Conservation (phyloP, 352 stramenopile genomes). For the Phytophthora capsici region DNA sequence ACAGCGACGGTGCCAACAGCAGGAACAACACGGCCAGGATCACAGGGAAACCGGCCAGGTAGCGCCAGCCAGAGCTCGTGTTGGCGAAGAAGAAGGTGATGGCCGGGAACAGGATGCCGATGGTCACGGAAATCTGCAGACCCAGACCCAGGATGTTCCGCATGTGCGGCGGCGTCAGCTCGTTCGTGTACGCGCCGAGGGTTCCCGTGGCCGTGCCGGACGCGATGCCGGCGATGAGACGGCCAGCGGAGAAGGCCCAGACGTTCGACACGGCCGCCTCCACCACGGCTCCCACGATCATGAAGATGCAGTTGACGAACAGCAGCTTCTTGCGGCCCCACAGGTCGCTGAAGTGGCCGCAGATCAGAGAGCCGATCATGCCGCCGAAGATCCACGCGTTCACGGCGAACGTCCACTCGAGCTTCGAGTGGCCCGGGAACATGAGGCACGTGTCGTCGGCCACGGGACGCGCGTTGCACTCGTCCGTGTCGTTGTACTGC, state of each 20-base stretch:
- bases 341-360: conserved; percentile 37
- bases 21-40: conserved; percentile 41
- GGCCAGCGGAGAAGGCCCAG: too few relatives aligned
- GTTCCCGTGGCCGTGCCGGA: too few relatives aligned
- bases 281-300: conserved; percentile 36
- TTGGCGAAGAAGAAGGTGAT: conserved; percentile 26
- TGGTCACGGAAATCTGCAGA: conserved; percentile 31
- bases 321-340: conserved; percentile 36
- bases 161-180: too few relatives aligned
- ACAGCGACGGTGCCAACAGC: conserved; percentile 40
- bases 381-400: conserved; percentile 58
- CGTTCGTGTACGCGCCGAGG: too few relatives aligned
- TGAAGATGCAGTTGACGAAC: conserved; percentile 40
- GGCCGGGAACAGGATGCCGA: conserved; percentile 29
- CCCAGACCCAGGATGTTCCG: conserved; percentile 24
- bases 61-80: conserved; percentile 16
- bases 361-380: conserved; percentile 53
- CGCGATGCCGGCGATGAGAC: too few relatives aligned
- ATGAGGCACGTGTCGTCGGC: not conserved
- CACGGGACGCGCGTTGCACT: not conserved
- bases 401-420: conserved; percentile 15
- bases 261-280: not conserved
- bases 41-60: conserved; percentile 40
- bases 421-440: not conserved
- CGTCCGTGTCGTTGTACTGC: not conserved